phyloP scores from a whole-genome alignment of 2,329 filamentous ascomycete genomes.

The Periconia digitata region DNA sequence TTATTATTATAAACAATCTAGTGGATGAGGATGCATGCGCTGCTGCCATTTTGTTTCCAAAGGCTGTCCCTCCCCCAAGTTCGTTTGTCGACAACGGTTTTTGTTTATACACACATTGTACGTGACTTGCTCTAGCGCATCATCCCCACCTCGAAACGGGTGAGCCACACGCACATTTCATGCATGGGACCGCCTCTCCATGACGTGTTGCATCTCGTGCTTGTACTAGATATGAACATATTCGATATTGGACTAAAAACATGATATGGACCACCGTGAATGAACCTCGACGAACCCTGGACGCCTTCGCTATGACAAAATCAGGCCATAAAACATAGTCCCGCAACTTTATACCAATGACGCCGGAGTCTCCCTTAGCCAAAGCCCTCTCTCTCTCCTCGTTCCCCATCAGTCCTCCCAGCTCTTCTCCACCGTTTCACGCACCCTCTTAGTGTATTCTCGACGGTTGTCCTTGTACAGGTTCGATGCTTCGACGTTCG shows the following conservation, averaged over 20 bases:
- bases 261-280: slow-evolving; percentile 11
- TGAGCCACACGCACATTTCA: no score
- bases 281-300: slow-evolving; percentile 13
- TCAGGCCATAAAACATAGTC: slow-evolving; percentile 12
- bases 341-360: slow-evolving; percentile 9
- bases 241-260: not conserved
- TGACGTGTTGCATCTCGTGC: not conserved
- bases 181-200: not conserved
- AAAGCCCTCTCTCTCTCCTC: slow-evolving; percentile 8
- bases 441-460: slow-evolving; percentile 92
- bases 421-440: slow-evolving; percentile 98
- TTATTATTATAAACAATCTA: not conserved
- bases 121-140: slow-evolving; percentile 20
- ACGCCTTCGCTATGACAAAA: slow-evolving; percentile 30
- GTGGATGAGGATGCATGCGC: not conserved
- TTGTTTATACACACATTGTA: slow-evolving; percentile 1
- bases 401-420: slow-evolving; percentile 75
- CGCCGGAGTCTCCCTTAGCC: slow-evolving; percentile 17
- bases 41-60: not conserved
- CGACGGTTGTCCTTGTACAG: slow-evolving; percentile 97
- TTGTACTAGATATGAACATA: not conserved
- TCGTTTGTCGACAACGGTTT: slow-evolving; percentile 4
- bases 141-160: slow-evolving; percentile 16
- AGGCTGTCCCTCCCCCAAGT: not conserved
- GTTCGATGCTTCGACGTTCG: slow-evolving; percentile 97